Evolutionary conservation across 1,284 basidiomycete genomes (phyloP).

Genomic region (Puccinia hordei): DNA sequence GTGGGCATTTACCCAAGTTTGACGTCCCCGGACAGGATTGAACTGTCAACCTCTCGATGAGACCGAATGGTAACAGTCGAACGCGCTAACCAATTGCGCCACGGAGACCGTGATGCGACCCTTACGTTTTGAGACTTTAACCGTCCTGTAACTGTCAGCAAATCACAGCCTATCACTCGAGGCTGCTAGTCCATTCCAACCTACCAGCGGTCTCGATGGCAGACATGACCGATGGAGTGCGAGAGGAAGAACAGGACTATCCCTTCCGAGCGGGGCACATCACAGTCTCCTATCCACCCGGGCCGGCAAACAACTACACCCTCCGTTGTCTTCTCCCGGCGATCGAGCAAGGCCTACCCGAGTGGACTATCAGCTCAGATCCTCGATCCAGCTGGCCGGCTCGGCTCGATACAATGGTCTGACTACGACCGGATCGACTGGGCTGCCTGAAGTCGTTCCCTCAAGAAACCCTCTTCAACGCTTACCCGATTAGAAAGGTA

Average conservation of each 20-base stretch:
- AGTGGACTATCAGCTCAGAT: not conserved
- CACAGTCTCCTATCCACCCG: constrained; percentile 10
- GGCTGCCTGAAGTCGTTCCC: constrained; percentile 13
- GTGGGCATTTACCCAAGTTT: not conserved
- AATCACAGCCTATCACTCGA: no score
- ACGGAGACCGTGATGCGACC: constrained; percentile 52
- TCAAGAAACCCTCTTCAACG: constrained; percentile 20
- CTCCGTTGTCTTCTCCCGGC: not conserved
- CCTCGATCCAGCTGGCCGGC: not conserved
- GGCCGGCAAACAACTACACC: not conserved
- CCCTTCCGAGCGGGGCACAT: not conserved
- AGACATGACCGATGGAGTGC: not conserved
- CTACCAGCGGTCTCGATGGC: no score
- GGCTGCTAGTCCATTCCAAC: no score
- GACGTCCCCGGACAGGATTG: constrained; percentile 50
- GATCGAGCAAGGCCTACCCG: not conserved
- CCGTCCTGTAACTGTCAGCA: no score
- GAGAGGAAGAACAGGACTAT: not conserved
- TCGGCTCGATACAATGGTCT: constrained; percentile 8
- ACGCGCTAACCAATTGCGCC: constrained; percentile 51
- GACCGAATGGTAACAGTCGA: constrained; percentile 26
- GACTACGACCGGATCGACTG: constrained; percentile 43
- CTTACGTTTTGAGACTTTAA: no score
- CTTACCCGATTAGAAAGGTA: constrained; percentile 46
- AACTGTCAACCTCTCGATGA: constrained; percentile 51